These are phyloP conservation scores for Aspergillus sclerotiicarbonarius DNA, from an alignment of 495 filamentous ascomycete genomes.

Conservation along the genomic window DNA sequence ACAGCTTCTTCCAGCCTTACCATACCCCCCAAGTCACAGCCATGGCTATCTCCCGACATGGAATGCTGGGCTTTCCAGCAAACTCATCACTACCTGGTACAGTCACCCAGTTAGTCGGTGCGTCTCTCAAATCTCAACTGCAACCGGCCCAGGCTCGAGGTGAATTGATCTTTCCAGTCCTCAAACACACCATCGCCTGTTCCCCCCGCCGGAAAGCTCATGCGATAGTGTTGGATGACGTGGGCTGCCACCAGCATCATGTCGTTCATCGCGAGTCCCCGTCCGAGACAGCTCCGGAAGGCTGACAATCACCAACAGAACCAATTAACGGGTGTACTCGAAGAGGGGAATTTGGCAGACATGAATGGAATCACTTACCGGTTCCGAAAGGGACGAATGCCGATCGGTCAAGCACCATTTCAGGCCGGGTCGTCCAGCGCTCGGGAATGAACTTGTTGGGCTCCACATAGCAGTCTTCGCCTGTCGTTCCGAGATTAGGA, in stretches of 20 bases:
- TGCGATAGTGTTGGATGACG: constrained; percentile 41
- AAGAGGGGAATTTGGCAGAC: too few relatives aligned
- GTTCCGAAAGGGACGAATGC: constrained; percentile 53
- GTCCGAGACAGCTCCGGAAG: constrained; percentile 46
- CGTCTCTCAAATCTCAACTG: constrained; percentile 24
- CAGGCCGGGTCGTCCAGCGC: constrained; percentile 48
- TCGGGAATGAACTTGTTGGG: constrained; percentile 52
- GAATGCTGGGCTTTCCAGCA: too few relatives aligned
- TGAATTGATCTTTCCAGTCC: constrained; percentile 45
- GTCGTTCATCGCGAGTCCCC: constrained; percentile 49
- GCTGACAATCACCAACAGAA: not conserved
- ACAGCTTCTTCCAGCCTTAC: too few relatives aligned
- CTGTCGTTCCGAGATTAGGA: constrained; percentile 21
- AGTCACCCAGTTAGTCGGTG: too few relatives aligned
- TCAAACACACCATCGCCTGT: constrained; percentile 32
- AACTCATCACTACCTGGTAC: too few relatives aligned
- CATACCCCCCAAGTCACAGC: too few relatives aligned
- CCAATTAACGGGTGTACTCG: not conserved
- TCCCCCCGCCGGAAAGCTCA: constrained; percentile 43
- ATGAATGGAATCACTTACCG: constrained; percentile 27
- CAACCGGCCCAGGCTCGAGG: constrained; percentile 28
- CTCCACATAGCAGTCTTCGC: constrained; percentile 32
- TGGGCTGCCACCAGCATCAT: constrained; percentile 42
- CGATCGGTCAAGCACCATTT: constrained; percentile 46
- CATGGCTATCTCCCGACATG: too few relatives aligned